Evolutionary conservation across 805 yeast species (phyloP), one percentile per base, ranked within the genome.

Genomic region (Kluyveromyces aestuarii): DNA sequence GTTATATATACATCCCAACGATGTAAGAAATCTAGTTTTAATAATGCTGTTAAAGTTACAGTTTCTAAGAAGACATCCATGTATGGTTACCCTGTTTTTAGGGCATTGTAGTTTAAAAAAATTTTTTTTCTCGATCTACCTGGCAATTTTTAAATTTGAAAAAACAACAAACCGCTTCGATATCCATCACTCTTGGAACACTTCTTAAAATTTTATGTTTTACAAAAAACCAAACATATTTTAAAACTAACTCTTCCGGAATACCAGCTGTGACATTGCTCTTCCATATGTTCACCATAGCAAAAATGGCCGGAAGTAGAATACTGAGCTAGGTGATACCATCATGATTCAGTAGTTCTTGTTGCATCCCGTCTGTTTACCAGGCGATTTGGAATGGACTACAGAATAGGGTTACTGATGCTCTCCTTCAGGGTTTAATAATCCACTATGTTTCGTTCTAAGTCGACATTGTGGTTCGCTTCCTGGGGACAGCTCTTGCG

Each of bases 291-390:
- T 48, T 27, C 53, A 46, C 46, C 25, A 44, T 42, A 58, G 67
- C 65, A 52, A 59, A 62, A 63, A 63, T 63, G 67, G 67, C 66
- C 53, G 67, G 65, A 63, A 63, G 67, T 49, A 63, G 67, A 63
- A 40, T 36, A 55, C 57, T 21, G 14, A 25, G 27, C 17, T 9
- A 41, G 17, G 37, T 14, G 6, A 18, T 18, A 19, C 13, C 30
- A 14, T 8, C 21, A 39, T 14, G 2, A 19, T 21, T 14, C 41
- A 14, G 37, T 21, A 11, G 30, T 4, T 18, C 21, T 41, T 30
- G 19, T 16, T 36, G 44, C 14, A 41, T 37, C 44, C 27, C 13
- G 19, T 27, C 38, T 30, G n/a, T 27, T n/a, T 18, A 19, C 19
- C n/a, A 17, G n/a, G 9, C 19, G 27, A 17, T 14, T n/a, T 14